Conservation (phyloP, 2,329 filamentous ascomycete species). For the Cladosporium colombiae region DNA sequence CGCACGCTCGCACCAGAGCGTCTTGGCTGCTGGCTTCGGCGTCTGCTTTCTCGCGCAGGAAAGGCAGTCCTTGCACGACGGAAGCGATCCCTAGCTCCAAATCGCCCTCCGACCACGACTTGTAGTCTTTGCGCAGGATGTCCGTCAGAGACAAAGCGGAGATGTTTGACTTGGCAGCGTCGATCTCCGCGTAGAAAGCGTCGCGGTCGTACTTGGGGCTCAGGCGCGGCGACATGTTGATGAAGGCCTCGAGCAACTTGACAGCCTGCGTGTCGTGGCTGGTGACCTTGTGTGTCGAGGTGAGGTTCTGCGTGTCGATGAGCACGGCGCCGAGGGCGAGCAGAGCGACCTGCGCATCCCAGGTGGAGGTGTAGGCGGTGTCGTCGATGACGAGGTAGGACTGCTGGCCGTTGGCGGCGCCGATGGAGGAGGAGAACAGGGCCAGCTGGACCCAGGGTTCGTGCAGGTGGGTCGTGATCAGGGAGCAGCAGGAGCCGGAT, state of each 20-base stretch:
- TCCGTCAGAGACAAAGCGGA: conserved; percentile 62
- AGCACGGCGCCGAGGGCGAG: conserved; percentile 71
- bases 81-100: conserved; percentile 67
- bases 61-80: conserved; percentile 63
- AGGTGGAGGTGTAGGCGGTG: conserved; percentile 40
- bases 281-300: conserved; percentile 62
- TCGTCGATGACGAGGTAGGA: conserved; percentile 40
- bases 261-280: conserved; percentile 61
- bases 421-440: conserved; percentile 43
- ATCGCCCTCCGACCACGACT: conserved; percentile 65
- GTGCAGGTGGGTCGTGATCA: conserved; percentile 63
- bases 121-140: conserved; percentile 80
- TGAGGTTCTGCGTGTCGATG: conserved; percentile 70
- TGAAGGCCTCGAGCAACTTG: conserved; percentile 59
- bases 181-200: conserved; percentile 61
- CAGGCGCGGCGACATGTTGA: conserved; percentile 41
- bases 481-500: conserved; percentile 71
- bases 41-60: conserved; percentile 44
- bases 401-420: conserved; percentile 43
- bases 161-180: conserved; percentile 68
- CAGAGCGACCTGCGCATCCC: conserved; percentile 63
- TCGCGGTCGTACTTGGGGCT: conserved; percentile 53
- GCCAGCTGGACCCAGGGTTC: conserved; percentile 58
- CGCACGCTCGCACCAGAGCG: conserved; percentile 53
- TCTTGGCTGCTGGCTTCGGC: conserved; percentile 47